Base-by-base conservation (phyloP, 2,329 filamentous ascomycete species). In the Sarocladium strictum region DNA sequence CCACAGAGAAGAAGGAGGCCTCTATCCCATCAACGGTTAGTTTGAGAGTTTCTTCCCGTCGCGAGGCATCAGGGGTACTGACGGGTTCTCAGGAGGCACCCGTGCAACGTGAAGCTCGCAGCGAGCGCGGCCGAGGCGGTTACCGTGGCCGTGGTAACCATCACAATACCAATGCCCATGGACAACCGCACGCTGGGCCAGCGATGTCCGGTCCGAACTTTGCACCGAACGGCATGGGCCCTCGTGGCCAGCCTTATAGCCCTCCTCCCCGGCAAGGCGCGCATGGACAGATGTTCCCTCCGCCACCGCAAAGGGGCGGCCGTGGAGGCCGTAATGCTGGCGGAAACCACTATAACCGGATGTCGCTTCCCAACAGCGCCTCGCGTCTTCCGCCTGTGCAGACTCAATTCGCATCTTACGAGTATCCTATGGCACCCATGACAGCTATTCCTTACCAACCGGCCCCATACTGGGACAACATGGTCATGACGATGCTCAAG, bases 391-490 rank as follows among this genome's bases (percentile, higher is more conserved):
- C 71, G 29, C 65, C 67, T 40, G 65, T 72, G 12, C 72, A 72
- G 59, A 62, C 67, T 27, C 66, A 68, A 54, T 69, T 66, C 54
- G 55, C 62, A 27, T 55, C 68, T 17, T 72, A 69, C 52, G 74
- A 76, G 27, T 77, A 72, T 56, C 58, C 67, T 3, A 66, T 73
- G 58, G 63, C 67, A 11, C 65, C 80, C 19, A 65, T 74, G 63
- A 61, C 66, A 23, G 65, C 66, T 32, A 61, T 70, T 53, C 62
- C 67, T 17, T 69, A 64, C 58, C 67, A 67, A 47, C 64, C 26
- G 12, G 27, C 37, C 2, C 81, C 64, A 4, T 79, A 81, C 83
- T 64, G 78, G 75, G 58, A 80, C 62, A 84, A 86, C 64, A 61
- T 69, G 59, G 53, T 69, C 15, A 47, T 76, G 35, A 61, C 69